phyloP scores from a whole-genome alignment of 305 asterid species.

The Fraxinus baroniana region DNA sequence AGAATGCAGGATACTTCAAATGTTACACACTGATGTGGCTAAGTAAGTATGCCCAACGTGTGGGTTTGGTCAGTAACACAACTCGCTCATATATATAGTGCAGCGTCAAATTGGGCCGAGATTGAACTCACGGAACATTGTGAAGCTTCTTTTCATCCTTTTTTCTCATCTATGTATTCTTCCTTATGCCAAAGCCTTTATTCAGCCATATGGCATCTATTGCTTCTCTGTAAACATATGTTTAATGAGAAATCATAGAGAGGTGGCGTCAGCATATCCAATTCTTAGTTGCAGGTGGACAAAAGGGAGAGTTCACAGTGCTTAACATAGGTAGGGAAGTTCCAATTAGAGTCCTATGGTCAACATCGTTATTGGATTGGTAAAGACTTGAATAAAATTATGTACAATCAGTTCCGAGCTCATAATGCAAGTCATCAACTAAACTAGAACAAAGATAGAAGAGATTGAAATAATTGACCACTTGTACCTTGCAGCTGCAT shows the following conservation, averaged over 20 bases:
- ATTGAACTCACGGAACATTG: not conserved
- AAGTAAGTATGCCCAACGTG: not conserved
- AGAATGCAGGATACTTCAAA: not conserved
- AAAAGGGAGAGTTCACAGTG: not conserved
- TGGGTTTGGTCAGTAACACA: not conserved
- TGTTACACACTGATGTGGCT: not conserved
- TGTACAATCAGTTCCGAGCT: not conserved
- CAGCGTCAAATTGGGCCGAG: not conserved
- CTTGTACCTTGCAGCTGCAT: constrained; percentile 73
- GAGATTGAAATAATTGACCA: constrained; percentile 9
- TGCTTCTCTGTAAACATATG: not conserved
- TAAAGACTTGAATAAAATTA: not conserved
- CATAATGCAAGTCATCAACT: not conserved
- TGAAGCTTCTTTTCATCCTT: not conserved
- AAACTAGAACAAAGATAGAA: not conserved
- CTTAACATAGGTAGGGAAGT: not conserved
- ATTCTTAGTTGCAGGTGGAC: not conserved
- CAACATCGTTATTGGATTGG: not conserved
- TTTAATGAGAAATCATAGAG: not conserved
- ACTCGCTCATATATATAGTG: not conserved
- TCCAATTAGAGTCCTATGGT: not conserved
- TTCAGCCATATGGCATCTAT: not conserved
- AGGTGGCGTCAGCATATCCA: not conserved
- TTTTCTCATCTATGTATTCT: not conserved
- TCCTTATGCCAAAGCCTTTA: not conserved